Conservation (phyloP, 352 stramenopile species). For the Pythium brachiatum region DNA sequence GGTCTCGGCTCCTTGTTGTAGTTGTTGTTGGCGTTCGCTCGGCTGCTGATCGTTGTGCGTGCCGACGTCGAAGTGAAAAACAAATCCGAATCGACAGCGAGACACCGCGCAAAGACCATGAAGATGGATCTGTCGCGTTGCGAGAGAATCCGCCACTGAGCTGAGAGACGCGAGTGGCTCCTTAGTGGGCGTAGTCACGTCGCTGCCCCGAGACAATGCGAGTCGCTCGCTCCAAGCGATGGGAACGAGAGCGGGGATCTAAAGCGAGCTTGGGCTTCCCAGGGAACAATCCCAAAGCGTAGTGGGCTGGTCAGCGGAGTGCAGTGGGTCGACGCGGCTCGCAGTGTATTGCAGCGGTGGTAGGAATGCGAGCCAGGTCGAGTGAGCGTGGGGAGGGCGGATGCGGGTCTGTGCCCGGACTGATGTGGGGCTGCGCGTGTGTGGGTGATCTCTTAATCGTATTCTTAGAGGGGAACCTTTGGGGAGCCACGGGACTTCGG, state of each 20-base stretch:
- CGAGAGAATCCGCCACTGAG: not conserved
- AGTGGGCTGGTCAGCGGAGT: not conserved
- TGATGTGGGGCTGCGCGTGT: not conserved
- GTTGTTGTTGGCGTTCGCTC: not conserved
- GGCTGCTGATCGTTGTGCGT: slow-evolving; percentile 15
- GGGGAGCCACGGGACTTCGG: not conserved
- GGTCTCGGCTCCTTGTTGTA: not conserved
- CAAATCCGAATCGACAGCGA: slow-evolving; percentile 22
- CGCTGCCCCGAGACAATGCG: not conserved
- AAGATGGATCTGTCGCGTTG: slow-evolving; percentile 3
- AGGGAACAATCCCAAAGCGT: not conserved
- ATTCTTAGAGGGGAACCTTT: not conserved
- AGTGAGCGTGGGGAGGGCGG: not conserved
- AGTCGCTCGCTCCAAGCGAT: not conserved
- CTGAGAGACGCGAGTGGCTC: not conserved
- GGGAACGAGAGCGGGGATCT: not conserved
- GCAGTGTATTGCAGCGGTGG: not conserved
- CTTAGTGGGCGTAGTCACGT: not conserved
- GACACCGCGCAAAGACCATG: slow-evolving; percentile 27
- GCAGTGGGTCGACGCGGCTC: not conserved
- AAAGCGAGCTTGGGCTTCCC: not conserved
- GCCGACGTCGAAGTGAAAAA: slow-evolving; percentile 15
- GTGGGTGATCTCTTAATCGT: not conserved
- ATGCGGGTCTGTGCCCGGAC: not conserved
- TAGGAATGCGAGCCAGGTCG: not conserved